Conservation (phyloP, 163 green algal species). For the Prototheca wickerhamii region DNA sequence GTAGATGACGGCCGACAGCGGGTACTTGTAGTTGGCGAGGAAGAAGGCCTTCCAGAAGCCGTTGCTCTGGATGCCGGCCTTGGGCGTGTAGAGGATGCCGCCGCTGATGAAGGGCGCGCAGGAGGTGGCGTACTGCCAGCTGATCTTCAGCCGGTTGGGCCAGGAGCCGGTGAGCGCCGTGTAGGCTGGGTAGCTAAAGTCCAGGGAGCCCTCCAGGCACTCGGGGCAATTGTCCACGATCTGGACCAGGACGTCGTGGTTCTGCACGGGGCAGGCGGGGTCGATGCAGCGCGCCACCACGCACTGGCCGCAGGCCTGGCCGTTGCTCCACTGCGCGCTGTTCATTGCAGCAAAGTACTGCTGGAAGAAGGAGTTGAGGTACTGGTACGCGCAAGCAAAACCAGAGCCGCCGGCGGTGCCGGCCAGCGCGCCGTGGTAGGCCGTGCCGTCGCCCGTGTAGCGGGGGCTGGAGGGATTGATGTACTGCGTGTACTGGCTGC, state of each 20-base stretch:
- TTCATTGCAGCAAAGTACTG: conserved; percentile 33
- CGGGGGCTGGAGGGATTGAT: neutral
- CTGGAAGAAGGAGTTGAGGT: conserved; percentile 17
- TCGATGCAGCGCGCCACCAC: conserved; percentile 22
- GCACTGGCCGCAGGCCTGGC: conserved; percentile 20
- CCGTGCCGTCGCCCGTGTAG: conserved; percentile 23
- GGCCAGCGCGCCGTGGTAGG: conserved; percentile 15
- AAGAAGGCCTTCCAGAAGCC: conserved; percentile 24
- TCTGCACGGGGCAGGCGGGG: conserved; percentile 9
- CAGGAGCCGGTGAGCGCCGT: conserved; percentile 20
- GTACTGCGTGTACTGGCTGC: neutral
- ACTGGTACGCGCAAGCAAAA: conserved; percentile 31
- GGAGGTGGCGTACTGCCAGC: conserved; percentile 22
- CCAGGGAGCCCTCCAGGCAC: conserved; percentile 22
- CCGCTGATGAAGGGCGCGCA: conserved; percentile 8
- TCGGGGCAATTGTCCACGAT: conserved; percentile 29
- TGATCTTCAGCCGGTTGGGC: conserved; percentile 24
- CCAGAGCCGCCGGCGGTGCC: conserved; percentile 5
- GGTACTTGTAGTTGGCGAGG: conserved; percentile 18
- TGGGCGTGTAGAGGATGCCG: conserved; percentile 17
- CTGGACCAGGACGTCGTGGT: conserved; percentile 9
- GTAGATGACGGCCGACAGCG: conserved; percentile 2
- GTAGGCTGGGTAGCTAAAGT: conserved; percentile 27
- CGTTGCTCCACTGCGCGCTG: conserved; percentile 17
- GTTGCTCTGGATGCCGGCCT: conserved; percentile 27